These are phyloP conservation scores for Fusarium nygamai DNA, from an alignment of 2,329 filamentous ascomycete genomes.

Conservation along the genomic window DNA sequence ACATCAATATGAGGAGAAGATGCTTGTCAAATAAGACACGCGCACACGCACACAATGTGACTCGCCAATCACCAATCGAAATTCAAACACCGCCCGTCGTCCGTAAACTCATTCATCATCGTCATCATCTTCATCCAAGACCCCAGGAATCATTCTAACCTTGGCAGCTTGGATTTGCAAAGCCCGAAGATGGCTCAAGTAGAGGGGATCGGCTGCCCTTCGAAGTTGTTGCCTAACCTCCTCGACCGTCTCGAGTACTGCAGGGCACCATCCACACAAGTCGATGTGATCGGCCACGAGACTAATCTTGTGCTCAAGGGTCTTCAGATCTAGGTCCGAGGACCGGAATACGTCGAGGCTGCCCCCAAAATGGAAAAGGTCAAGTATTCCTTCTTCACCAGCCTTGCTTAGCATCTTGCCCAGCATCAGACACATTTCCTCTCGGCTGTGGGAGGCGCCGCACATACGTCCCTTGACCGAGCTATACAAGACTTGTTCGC, in stretches of 20 bases:
- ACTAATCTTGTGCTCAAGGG: neutral
- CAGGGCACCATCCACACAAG: constrained; percentile 10
- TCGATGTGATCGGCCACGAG: constrained; percentile 4
- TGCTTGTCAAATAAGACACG: neutral
- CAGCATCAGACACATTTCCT: constrained; percentile 5
- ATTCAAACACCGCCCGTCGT: neutral
- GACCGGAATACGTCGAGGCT: neutral
- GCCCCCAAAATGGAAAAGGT: constrained; percentile 6
- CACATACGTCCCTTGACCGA: constrained; percentile 1
- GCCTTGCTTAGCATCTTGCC: constrained; percentile 26
- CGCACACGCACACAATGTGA: neutral
- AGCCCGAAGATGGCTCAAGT: neutral
- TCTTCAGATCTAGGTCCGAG: neutral
- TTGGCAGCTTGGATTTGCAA: constrained; percentile 10
- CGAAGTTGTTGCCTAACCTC: neutral
- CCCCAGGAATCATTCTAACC: neutral
- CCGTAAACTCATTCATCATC: neutral
- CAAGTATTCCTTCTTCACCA: neutral
- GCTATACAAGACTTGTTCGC: neutral
- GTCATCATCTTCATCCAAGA: neutral
- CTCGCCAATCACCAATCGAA: neutral
- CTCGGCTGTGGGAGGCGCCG: neutral
- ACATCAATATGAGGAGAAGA: neutral
- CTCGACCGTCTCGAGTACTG: neutral
- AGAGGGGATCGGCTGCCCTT: constrained; percentile 8